Base-by-base conservation (phyloP, 306 rosid genomes). In the Mimosa bimucronata region DNA sequence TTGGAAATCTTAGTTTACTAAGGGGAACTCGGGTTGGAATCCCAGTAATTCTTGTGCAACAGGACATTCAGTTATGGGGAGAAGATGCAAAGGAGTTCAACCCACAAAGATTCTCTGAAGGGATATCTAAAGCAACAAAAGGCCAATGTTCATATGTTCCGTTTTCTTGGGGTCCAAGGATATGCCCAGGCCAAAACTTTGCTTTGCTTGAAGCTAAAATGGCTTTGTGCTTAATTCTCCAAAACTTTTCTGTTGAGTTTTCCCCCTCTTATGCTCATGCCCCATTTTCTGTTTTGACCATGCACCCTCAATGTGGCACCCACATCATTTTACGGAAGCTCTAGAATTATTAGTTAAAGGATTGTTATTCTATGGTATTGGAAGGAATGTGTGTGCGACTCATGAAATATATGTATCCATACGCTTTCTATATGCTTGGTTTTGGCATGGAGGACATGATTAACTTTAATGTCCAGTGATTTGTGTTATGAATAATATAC, bases 251-350 rank as follows among this genome's bases (percentile, higher is more conserved):
- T 1, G 82, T 85, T n/a, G 83, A 85, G 64, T 81, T 86, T 11
- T 89, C 90, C 0, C 76, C 88, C 7, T 73, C 86, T 1, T 86
- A 90, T 58, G n/a, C 77, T 1, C 93, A 87, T 30, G 85, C 91
- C 45, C 93, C 93, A 23, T 6, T 2, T 7, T 0, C 72, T 0
- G 2, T 18, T 3, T 0, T 80, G 0, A 79, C 73, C 2, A 69
- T 82, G 21, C 82, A 71, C 4, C 91, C 93, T 8, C 89, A 85
- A 30, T 52, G 29, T 77, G 93, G 91, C 5, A 87, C 88, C 62
- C 92, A 83, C 46, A 14, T 89, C 12, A 65, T 78, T 9, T 46
- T 89, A n/a, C 78, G 60, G 4, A 70, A 82, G 13, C 74, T 74
- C 55, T 48, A 77, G 40, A 62, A 66, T 60, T 26, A 4, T 9